A percentile compares a stretch with the other conserved stretches of the same genome.
Evolutionary conservation across 441 rosid genomes (phyloP).

Genomic region (Melastoma candidum): DNA sequence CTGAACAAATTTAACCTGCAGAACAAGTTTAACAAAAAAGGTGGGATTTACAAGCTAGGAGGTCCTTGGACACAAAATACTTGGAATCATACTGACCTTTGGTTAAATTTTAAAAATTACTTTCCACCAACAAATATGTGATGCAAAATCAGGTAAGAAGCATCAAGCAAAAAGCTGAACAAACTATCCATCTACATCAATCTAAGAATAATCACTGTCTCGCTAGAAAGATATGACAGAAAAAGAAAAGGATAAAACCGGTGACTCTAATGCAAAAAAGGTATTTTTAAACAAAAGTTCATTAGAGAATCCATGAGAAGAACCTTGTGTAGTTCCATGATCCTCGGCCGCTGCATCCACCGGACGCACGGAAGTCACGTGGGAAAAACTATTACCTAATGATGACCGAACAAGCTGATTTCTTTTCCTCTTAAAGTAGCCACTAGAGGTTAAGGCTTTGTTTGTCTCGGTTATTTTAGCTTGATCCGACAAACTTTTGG

Average conservation of each 20-base stretch:
- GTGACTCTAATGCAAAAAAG: neutral
- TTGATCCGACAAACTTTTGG: constrained; percentile 30
- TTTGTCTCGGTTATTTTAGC: constrained; percentile 26
- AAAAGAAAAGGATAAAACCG: neutral
- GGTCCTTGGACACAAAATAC: too few species aligned
- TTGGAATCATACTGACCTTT: too few species aligned
- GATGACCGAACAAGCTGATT: constrained; percentile 80
- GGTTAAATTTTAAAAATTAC: too few species aligned
- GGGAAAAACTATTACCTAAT: constrained; percentile 29
- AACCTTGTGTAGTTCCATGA: constrained; percentile 26
- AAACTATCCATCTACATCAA: too few species aligned
- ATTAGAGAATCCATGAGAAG: constrained; percentile 31
- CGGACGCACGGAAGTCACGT: constrained; percentile 21
- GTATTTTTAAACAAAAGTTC: constrained; percentile 22
- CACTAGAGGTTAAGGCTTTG: constrained; percentile 36
- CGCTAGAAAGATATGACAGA: too few species aligned
- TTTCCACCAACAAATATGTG: too few species aligned
- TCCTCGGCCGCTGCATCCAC: constrained; percentile 27
- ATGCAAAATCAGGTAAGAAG: too few species aligned
- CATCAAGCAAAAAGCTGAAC: neutral
- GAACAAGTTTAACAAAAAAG: too few species aligned
- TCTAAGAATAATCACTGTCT: too few species aligned
- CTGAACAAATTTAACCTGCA: too few species aligned
- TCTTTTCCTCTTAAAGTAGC: constrained; percentile 74
- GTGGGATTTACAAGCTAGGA: too few species aligned